phyloP scores from a whole-genome alignment of 1,284 basidiomycete genomes.

The Golubevia sp. region DNA sequence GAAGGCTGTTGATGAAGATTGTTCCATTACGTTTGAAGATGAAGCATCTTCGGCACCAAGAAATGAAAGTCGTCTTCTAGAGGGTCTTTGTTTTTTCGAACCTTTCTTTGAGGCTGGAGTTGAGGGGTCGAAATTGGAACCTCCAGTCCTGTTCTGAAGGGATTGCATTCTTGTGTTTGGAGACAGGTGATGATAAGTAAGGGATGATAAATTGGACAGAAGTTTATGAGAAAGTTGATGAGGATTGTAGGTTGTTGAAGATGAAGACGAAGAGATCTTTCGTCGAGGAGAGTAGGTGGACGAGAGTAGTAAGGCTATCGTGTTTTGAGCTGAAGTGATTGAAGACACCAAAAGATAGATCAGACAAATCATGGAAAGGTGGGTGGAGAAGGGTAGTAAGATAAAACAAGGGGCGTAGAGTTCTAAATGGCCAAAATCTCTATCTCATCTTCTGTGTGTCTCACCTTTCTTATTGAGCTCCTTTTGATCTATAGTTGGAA shows the following conservation, averaged over 20 bases:
- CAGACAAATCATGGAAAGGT: too few relatives aligned
- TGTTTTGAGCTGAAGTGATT: constrained; percentile 9
- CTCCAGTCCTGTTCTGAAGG: constrained; percentile 1
- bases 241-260: not conserved
- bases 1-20: constrained; percentile 9
- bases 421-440: not conserved
- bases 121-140: too few relatives aligned
- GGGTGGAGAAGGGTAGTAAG: too few relatives aligned
- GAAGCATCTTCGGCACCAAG: constrained; percentile 1
- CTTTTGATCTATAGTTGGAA: not conserved
- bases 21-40: too few relatives aligned
- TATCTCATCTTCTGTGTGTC: not conserved
- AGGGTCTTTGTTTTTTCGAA: not conserved
- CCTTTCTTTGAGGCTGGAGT: not conserved
- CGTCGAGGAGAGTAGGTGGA: constrained; percentile 10
- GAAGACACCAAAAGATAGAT: not conserved
- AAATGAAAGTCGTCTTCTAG: not conserved
- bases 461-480: not conserved
- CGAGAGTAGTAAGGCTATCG: constrained; percentile 21
- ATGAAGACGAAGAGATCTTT: not conserved
- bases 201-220: constrained; percentile 30
- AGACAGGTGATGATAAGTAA: constrained; percentile 53
- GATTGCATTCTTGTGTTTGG: constrained; percentile 49
- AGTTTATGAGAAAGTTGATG: constrained; percentile 22
- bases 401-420: too few relatives aligned